Evolutionary conservation across 2,329 filamentous ascomycete species (phyloP).

Genomic region (Fusarium papillatum): DNA sequence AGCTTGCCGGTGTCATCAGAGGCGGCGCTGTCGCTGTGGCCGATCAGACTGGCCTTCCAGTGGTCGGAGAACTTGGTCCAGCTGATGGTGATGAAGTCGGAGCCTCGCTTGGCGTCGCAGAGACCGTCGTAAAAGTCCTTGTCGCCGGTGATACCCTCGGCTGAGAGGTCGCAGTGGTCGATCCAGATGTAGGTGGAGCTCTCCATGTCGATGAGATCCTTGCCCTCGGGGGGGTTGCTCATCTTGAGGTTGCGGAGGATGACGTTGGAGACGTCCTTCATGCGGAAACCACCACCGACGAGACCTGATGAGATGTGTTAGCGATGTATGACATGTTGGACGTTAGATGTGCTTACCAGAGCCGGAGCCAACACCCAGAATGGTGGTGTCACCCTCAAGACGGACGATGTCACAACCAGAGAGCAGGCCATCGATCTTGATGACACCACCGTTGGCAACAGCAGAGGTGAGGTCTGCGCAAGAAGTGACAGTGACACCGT

Average conservation of each 20-base stretch:
- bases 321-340: neutral
- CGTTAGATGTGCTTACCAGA: constrained; percentile 38
- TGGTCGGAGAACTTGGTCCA: constrained; percentile 52
- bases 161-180: constrained; percentile 69
- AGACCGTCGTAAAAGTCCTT: constrained; percentile 75
- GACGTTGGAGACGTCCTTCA: constrained; percentile 62
- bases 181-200: constrained; percentile 65
- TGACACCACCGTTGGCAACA: constrained; percentile 54
- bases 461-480: constrained; percentile 56
- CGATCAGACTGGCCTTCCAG: constrained; percentile 73
- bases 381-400: constrained; percentile 61
- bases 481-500: constrained; percentile 59
- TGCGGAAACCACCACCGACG: constrained; percentile 56
- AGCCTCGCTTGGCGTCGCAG: constrained; percentile 68
- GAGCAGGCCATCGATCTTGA: constrained; percentile 58
- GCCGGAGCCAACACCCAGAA: constrained; percentile 60
- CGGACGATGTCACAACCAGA: constrained; percentile 54
- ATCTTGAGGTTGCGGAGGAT: constrained; percentile 66
- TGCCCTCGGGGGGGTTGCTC: constrained; percentile 57
- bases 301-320: constrained; percentile 33
- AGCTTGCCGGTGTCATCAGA: constrained; percentile 68
- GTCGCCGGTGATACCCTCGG: constrained; percentile 62
- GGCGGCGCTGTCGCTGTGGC: constrained; percentile 65
- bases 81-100: constrained; percentile 63
- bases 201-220: constrained; percentile 61